Evolutionary conservation across 1,139 yeast genomes (phyloP), one percentile per base, ranked within the genome.

Genomic region (Nakaseomyces bracarensis): DNA sequence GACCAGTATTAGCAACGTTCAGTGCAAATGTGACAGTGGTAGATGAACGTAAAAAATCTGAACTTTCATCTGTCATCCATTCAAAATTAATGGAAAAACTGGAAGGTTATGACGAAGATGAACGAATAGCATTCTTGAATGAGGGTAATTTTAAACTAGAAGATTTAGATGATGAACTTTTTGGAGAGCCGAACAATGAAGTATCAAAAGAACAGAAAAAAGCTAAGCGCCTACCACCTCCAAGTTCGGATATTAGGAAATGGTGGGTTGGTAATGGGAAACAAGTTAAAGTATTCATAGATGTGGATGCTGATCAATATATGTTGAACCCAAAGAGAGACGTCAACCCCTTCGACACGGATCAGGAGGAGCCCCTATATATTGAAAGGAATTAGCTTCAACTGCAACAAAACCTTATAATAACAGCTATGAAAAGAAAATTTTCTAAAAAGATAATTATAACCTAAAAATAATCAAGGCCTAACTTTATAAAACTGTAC

Each of bases 241-340:
- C 98, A 15, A 82, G 95, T 48, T 76, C 93, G 0, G 95, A 85
- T 43, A 61, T 68, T 11, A 67, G 72, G 26, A 85, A 86, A 61
- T 91, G 98, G 98, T 91, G 98, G 98, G 70, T 86, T 30, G 79
- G 79, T 13, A 80, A 79, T 8, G 91, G 93, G 0, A 75, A 75
- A 49, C 72, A 82, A 5, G 91, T 89, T 2, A 85, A 79, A 55
- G 81, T 89, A 8, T 44, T 49, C 8, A 46, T 65, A 7, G 59
- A 63, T 28, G 60, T 66, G 8, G 64, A 63, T 27, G 49, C 68
- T 2, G 57, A 54, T n/a, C 64, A 66, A 15, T 49, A 41, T 3
- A 67, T 70, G 19, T 67, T 87, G 36, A 91, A 91, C 55, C 95
- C 95, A 0, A 61, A 66, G 19, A 64, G 73, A 41, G 79, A 82